These are phyloP conservation scores for Punica granatum DNA, from an alignment of 345 rosid genomes.

Conservation along the genomic window DNA sequence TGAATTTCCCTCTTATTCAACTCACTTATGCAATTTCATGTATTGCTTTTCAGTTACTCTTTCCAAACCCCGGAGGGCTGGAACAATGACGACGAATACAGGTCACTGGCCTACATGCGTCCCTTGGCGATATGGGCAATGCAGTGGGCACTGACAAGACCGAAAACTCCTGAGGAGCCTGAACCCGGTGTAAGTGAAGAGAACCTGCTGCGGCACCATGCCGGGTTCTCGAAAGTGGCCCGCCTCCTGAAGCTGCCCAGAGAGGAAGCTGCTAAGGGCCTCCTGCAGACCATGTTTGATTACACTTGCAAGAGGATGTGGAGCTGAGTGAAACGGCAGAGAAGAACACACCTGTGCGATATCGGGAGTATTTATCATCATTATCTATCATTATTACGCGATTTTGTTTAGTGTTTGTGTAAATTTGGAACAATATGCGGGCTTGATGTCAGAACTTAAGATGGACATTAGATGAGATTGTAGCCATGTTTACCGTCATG, in stretches of 20 bases:
- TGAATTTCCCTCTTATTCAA: not conserved
- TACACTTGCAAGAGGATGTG: conserved; percentile 57
- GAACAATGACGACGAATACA: conserved; percentile 54
- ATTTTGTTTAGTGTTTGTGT: no score
- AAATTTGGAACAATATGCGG: no score
- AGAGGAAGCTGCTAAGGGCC: conserved; percentile 28
- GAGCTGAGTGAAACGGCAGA: not conserved
- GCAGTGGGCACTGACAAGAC: conserved; percentile 78
- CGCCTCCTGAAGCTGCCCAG: conserved; percentile 56
- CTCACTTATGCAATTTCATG: not conserved
- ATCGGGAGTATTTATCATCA: not conserved
- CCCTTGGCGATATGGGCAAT: conserved; percentile 92
- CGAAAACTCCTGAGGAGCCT: conserved; percentile 23
- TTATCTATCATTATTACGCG: not conserved
- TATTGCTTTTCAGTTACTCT: conserved; percentile 41
- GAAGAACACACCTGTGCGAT: not conserved
- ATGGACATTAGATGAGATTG: no score
- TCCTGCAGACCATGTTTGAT: conserved; percentile 51
- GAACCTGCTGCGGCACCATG: conserved; percentile 28
- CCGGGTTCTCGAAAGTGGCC: conserved; percentile 58
- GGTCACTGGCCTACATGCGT: conserved; percentile 75
- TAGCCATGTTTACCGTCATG: no score
- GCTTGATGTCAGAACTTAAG: no score
- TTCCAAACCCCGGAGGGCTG: conserved; percentile 94
- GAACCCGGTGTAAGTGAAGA: conserved; percentile 25